Conservation (phyloP, 306 rosid genomes). For the Sicyos edulis region DNA sequence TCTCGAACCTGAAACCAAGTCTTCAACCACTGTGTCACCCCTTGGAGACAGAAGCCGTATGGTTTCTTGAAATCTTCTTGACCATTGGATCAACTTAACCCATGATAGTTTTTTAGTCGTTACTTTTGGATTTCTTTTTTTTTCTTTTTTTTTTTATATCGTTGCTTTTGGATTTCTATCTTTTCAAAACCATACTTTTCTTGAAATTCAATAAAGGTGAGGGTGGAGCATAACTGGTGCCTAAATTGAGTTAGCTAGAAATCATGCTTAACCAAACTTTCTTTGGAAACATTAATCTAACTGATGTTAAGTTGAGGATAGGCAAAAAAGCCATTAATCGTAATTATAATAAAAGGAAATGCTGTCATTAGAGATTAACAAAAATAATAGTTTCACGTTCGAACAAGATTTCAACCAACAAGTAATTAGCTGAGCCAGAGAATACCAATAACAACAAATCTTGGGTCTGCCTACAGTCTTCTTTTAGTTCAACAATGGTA, state of each 20-base stretch:
- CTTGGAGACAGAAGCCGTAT: too few relatives aligned
- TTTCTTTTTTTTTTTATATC: too few relatives aligned
- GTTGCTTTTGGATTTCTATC: not conserved
- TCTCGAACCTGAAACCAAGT: too few relatives aligned
- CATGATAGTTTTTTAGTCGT: not conserved
- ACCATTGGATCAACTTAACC: too few relatives aligned
- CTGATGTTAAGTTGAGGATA: not conserved
- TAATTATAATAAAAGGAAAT: not conserved
- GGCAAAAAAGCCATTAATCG: not conserved
- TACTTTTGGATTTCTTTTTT: too few relatives aligned
- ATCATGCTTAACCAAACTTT: not conserved
- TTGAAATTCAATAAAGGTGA: not conserved
- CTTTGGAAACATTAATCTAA: not conserved
- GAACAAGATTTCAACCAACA: constrained; percentile 4
- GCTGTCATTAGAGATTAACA: not conserved
- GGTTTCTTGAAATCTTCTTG: too few relatives aligned
- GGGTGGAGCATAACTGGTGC: not conserved
- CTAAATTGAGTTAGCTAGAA: not conserved
- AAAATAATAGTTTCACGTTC: not conserved
- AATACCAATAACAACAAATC: not conserved
- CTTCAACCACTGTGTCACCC: too few relatives aligned
- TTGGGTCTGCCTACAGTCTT: not conserved
- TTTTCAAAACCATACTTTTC: not conserved
- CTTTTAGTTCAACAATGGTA: too few relatives aligned
- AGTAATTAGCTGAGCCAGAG: not conserved